Conservation (phyloP, 768 basidiomycete genomes). For the Rhizopogon rudus region DNA sequence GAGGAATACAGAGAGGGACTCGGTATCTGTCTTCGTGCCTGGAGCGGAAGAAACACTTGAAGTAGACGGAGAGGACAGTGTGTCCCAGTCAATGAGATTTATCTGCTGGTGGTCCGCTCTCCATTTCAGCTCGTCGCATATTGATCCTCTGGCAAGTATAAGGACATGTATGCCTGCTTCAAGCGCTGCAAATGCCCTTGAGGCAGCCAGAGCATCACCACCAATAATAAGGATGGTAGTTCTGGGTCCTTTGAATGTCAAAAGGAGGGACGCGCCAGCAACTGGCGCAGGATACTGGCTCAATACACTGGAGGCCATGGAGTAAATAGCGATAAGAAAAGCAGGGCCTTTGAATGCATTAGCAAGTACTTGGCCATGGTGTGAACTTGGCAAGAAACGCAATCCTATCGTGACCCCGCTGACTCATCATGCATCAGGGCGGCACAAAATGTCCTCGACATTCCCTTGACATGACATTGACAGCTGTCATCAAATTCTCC, state of each 20-base stretch:
- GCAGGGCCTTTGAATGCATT: background rate
- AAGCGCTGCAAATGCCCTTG: conserved; percentile 76
- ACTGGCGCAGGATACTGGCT: conserved; percentile 36
- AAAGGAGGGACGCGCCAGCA: conserved; percentile 69
- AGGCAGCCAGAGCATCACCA: conserved; percentile 72
- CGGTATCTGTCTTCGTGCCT: conserved; percentile 31
- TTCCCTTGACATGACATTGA: too few species aligned
- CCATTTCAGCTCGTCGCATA: conserved; percentile 74
- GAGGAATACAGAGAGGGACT: conserved; percentile 47
- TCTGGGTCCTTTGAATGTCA: conserved; percentile 62
- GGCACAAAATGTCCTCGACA: too few species aligned
- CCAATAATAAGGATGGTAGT: conserved; percentile 70
- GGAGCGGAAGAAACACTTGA: background rate
- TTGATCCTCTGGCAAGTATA: conserved; percentile 49
- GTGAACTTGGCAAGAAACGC: background rate
- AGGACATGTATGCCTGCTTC: conserved; percentile 74
- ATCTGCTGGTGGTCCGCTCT: conserved; percentile 54
- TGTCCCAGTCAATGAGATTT: conserved; percentile 50
- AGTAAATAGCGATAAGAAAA: background rate
- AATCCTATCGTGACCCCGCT: too few species aligned
- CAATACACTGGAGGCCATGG: conserved; percentile 7
- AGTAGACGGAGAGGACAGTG: conserved; percentile 34
- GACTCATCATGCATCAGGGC: too few species aligned
- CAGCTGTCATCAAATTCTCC: too few species aligned
- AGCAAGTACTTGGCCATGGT: too few species aligned